phyloP scores from a whole-genome alignment of 345 rosid species.

The Eucalyptus pauciflora region DNA sequence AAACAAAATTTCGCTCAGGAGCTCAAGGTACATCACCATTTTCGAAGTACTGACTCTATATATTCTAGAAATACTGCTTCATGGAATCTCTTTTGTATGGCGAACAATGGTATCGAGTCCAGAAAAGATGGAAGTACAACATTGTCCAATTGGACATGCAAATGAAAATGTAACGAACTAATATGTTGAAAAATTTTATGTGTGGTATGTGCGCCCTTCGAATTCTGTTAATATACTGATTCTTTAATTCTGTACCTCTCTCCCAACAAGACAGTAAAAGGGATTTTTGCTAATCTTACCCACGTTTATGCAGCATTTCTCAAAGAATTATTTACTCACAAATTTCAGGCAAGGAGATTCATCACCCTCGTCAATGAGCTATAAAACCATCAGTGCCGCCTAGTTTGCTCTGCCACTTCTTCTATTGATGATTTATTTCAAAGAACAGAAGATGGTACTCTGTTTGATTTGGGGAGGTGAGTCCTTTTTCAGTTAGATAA shows the following conservation, averaged over 20 bases:
- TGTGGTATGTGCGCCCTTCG: too few species aligned
- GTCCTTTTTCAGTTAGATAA: neutral
- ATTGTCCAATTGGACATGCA: too few species aligned
- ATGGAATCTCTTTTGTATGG: too few species aligned
- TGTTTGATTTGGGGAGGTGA: conserved; percentile 81
- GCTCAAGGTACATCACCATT: too few species aligned
- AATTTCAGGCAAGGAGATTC: conserved; percentile 81
- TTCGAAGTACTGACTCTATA: too few species aligned
- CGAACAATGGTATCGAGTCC: too few species aligned
- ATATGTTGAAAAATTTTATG: too few species aligned
- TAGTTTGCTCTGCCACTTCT: conserved; percentile 56
- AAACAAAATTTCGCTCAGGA: neutral
- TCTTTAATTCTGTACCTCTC: too few species aligned
- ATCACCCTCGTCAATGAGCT: conserved; percentile 87
- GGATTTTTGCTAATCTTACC: neutral
- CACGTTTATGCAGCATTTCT: neutral
- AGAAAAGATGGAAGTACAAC: too few species aligned
- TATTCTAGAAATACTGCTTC: too few species aligned
- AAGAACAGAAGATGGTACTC: conserved; percentile 91
- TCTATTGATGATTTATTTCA: conserved; percentile 85
- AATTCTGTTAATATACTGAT: too few species aligned
- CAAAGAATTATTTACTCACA: neutral
- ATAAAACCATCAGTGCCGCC: conserved; percentile 85
- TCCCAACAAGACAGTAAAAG: neutral
- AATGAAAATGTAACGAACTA: too few species aligned